Evolutionary conservation across 2,329 filamentous ascomycete genomes (phyloP), one percentile per base, ranked within the genome.

Genomic region (Fusarium odoratissimum): DNA sequence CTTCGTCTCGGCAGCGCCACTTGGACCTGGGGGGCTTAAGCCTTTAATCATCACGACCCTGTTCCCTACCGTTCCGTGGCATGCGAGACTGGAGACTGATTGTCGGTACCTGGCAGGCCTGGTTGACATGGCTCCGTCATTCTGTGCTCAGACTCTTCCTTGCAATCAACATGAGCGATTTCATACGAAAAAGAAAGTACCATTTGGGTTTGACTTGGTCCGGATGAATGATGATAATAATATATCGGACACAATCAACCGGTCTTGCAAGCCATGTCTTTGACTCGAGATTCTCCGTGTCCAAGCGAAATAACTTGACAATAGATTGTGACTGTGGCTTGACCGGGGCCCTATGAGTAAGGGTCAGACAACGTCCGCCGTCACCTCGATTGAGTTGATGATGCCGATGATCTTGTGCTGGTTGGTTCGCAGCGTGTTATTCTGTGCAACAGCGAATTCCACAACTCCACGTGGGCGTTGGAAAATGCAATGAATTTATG

Each of bases 31-130:
- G 57, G 60, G 69, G 72, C 70, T 74, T 67, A 72, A 56, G 70
- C 78, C 77, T 78, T 79, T 79, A 75, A 78, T 75, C 70, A 76
- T 70, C 65, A 64, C 44, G 48, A 45, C 69, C 74, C 65, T 71
- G 64, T 60, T 67, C 68, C 67, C 61, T 69, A 55, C 52, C 55
- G 37, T 60, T 64, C 61, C 35, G 30, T 67, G 58, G 70, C 71
- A 71, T 73, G 57, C 52, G 41, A 70, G 57, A 65, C 52, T 52
- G 44, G 31, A 49, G 54, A 57, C 23, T 57, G 23, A 35, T 21
- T 8, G n/a, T 42, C 45, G 56, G 48, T 46, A 64, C 37, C 49
- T 64, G 42, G 49, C 30, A 51, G 48, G 30, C 48, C 30, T 49
- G 46, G 30, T 48, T 21, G 28, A 48, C 21, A 23, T 37, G 46